A percentile compares a stretch with the other conserved stretches of the same genome.
Conservation (phyloP, 306 rosid genomes). For the Casuarina glauca region DNA sequence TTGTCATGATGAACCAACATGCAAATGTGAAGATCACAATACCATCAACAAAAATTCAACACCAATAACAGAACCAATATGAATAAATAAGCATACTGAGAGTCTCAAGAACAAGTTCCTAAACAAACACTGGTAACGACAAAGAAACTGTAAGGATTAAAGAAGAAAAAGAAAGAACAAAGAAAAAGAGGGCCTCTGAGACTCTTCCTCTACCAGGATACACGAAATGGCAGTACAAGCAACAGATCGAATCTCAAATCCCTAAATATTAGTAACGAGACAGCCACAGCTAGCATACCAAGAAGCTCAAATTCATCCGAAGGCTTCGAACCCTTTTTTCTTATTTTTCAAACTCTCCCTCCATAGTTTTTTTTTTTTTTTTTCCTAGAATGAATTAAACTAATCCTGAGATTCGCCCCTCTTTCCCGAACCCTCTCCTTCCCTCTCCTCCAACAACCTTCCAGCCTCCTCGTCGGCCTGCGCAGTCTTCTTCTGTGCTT, state of each 20-base stretch:
- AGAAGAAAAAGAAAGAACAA: not conserved
- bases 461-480: conserved; percentile 72
- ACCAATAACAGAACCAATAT: conserved; percentile 17
- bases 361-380: conserved; percentile 6
- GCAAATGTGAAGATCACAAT: not conserved
- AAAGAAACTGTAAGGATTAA: conserved; percentile 22
- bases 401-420: conserved; percentile 51
- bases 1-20: not conserved
- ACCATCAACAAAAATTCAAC: conserved; percentile 9
- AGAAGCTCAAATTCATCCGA: conserved; percentile 30
- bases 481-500: conserved; percentile 63
- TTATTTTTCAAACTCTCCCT: conserved; percentile 33
- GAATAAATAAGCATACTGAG: conserved; percentile 32
- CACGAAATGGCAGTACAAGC: conserved; percentile 26
- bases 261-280: conserved; percentile 30
- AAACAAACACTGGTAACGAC: conserved; percentile 27
- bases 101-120: not conserved
- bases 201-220: conserved; percentile 34
- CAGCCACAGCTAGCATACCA: conserved; percentile 33
- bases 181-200: conserved; percentile 32
- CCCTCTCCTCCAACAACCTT: conserved; percentile 68
- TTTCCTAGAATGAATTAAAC: conserved; percentile 11
- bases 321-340: conserved; percentile 26
- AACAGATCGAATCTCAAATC: conserved; percentile 53
- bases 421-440: conserved; percentile 57